phyloP scores from a whole-genome alignment of 352 stramenopile genomes.

The Phytopythium helicoides region DNA sequence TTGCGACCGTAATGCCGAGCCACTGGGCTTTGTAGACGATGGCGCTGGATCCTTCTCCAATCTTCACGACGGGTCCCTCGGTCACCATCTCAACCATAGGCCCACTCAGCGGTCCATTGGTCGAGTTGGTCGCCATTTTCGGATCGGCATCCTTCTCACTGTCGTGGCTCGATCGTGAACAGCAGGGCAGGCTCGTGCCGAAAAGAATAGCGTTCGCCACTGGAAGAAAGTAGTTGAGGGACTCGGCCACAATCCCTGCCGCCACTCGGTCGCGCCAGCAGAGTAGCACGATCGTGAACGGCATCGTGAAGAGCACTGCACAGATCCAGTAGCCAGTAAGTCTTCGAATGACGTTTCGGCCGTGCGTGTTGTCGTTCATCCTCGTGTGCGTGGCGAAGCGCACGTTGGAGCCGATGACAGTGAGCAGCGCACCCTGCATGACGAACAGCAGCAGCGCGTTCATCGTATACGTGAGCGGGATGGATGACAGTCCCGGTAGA shows the following conservation, averaged over 20 bases:
- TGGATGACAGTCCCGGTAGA: slow-evolving; percentile 18
- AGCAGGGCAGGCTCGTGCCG: slow-evolving; percentile 58
- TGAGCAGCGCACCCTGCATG: slow-evolving; percentile 43
- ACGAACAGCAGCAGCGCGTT: slow-evolving; percentile 41
- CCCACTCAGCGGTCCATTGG: slow-evolving; percentile 9
- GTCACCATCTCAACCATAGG: slow-evolving; percentile 53
- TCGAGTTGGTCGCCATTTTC: slow-evolving; percentile 12
- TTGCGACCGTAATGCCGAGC: slow-evolving; percentile 73
- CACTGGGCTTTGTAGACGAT: slow-evolving; percentile 69
- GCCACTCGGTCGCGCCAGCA: slow-evolving; percentile 17
- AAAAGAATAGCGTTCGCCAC: slow-evolving; percentile 66
- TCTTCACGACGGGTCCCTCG: slow-evolving; percentile 58
- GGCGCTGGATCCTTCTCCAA: slow-evolving; percentile 61
- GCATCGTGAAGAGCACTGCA: slow-evolving; percentile 45
- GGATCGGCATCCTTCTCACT: slow-evolving; percentile 1
- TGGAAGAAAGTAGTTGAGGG: slow-evolving; percentile 54
- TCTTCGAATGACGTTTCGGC: slow-evolving; percentile 53
- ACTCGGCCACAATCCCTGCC: slow-evolving; percentile 45
- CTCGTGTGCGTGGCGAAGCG: slow-evolving; percentile 39
- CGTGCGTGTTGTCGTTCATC: slow-evolving; percentile 49
- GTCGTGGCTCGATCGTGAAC: slow-evolving; percentile 6
- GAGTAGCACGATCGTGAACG: slow-evolving; percentile 44
- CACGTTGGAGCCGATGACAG: slow-evolving; percentile 50
- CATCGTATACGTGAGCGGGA: slow-evolving; percentile 32
- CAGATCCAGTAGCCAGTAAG: slow-evolving; percentile 59